Conservation (phyloP, 768 basidiomycete species). For the Leccinum subgranulosum region DNA sequence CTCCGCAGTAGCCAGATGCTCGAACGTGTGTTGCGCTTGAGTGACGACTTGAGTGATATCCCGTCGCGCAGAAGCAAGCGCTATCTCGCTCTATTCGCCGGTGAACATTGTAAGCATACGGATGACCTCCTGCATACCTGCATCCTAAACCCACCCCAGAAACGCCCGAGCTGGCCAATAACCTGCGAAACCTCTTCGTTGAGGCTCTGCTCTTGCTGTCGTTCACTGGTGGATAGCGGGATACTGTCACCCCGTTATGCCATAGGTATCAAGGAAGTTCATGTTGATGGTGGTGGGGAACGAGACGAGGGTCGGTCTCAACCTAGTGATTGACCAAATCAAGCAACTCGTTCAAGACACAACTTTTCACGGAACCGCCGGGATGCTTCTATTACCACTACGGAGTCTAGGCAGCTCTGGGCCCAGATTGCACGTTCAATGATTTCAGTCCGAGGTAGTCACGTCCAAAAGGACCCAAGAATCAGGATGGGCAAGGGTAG, state of each 20-base stretch:
- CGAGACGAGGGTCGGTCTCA: background rate
- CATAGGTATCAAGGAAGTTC: constrained; percentile 76
- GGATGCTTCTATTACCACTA: no score
- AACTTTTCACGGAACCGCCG: no score
- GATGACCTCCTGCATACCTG: background rate
- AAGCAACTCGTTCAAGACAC: constrained; percentile 7
- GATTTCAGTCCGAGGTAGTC: no score
- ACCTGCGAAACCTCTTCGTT: constrained; percentile 57
- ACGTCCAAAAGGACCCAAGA: no score
- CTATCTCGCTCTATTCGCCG: constrained; percentile 58
- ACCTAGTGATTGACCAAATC: constrained; percentile 5
- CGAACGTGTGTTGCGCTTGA: constrained; percentile 81
- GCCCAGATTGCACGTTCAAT: no score
- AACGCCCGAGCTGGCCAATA: constrained; percentile 77
- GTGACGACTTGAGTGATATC: constrained; percentile 59
- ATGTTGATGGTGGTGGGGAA: constrained; percentile 35
- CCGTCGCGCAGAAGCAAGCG: constrained; percentile 64
- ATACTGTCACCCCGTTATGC: constrained; percentile 43
- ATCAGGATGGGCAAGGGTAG: no score
- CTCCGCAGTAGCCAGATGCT: constrained; percentile 48
- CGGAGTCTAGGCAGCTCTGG: no score
- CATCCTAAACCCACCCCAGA: constrained; percentile 58
- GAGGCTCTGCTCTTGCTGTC: constrained; percentile 38
- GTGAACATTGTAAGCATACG: no score
- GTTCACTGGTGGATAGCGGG: constrained; percentile 36